A percentile compares a stretch with the other conserved stretches of the same genome.
These are phyloP conservation scores for Fusarium pseudonygamai DNA, from an alignment of 2,329 filamentous ascomycete species.

Conservation along the genomic window DNA sequence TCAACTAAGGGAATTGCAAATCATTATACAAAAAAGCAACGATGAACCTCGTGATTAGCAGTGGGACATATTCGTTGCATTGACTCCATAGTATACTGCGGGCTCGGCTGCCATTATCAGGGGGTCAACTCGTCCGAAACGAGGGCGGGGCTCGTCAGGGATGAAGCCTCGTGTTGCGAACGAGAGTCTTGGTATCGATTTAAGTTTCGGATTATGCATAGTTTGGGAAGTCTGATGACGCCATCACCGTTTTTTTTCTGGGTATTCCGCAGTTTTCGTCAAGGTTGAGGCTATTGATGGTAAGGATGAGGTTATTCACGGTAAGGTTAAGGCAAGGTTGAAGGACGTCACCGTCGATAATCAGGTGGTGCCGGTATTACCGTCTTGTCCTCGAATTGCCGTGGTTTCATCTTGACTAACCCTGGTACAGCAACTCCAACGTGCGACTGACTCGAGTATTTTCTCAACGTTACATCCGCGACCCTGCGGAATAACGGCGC, in stretches of 20 bases:
- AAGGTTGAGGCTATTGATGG: background rate
- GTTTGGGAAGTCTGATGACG: background rate
- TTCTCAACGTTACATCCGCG: background rate
- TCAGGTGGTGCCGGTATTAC: background rate
- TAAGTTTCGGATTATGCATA: background rate
- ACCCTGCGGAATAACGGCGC: background rate
- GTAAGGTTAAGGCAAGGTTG: background rate
- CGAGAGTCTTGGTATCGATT: background rate
- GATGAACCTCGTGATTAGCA: background rate
- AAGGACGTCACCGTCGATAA: background rate
- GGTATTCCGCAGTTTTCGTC: no score
- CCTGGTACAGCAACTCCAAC: background rate
- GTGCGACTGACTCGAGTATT: background rate
- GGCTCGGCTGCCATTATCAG: background rate
- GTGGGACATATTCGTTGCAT: background rate
- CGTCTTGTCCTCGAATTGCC: background rate
- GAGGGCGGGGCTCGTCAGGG: background rate
- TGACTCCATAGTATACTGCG: constrained; percentile 10
- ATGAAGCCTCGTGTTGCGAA: background rate
- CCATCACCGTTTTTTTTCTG: background rate
- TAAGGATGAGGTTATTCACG: background rate
- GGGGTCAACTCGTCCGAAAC: constrained; percentile 8
- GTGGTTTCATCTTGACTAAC: background rate
- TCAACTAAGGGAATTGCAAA: background rate
- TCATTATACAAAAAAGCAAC: background rate